These are phyloP conservation scores for Flammula alnicola DNA, from an alignment of 1,284 basidiomycete genomes.

Conservation along the genomic window DNA sequence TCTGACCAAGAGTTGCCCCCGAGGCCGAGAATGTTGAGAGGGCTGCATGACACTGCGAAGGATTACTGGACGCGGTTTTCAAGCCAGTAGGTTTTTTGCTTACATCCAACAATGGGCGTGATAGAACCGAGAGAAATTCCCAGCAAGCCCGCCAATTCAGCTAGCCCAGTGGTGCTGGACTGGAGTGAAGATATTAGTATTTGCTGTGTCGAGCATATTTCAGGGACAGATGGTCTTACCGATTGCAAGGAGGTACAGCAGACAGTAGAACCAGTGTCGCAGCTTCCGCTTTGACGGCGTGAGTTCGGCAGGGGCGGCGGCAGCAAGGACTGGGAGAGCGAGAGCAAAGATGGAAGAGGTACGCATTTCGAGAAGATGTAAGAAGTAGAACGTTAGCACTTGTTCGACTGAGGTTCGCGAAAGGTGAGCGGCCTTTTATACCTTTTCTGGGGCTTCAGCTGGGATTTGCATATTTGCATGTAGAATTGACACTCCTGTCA, in stretches of 20 bases:
- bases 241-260: conserved; percentile 23
- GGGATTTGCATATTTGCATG: too few relatives aligned
- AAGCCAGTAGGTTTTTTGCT: too few relatives aligned
- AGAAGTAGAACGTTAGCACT: background rate
- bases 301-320: conserved; percentile 15
- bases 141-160: conserved; percentile 15
- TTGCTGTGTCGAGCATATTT: too few relatives aligned
- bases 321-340: conserved; percentile 23
- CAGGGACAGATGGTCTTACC: conserved; percentile 3
- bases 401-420: conserved; percentile 7
- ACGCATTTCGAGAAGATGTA: conserved; percentile 16
- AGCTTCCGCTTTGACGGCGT: conserved; percentile 13
- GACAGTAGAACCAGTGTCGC: conserved; percentile 18
- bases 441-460: too few relatives aligned
- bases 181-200: conserved; percentile 5
- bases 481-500: too few relatives aligned
- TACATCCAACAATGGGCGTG: conserved; percentile 23
- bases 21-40: conserved; percentile 20
- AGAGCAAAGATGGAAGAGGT: conserved; percentile 17
- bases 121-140: conserved; percentile 21
- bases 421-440: conserved; percentile 1
- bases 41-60: conserved; percentile 23
- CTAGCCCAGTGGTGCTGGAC: conserved; percentile 9
- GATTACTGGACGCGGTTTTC: background rate
- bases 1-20: conserved; percentile 19